Percentiles rank a stretch among this genome's conserved stretches.
phyloP scores from a whole-genome alignment of 2,329 filamentous ascomycete genomes.

The Trichophaea hybrida region DNA sequence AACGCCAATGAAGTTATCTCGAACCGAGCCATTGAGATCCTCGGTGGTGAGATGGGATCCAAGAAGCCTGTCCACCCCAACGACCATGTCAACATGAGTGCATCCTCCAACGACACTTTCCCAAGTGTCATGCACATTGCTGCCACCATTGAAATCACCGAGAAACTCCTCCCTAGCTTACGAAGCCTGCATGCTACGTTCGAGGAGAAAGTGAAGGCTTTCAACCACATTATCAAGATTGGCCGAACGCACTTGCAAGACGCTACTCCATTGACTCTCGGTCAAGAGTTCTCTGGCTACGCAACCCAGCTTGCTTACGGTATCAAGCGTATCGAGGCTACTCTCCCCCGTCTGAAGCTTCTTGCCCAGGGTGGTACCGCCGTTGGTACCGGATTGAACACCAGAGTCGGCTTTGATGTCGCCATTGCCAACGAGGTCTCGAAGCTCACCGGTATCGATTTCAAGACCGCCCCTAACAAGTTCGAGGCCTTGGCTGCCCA shows the following conservation, averaged over 20 bases:
- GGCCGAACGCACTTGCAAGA: conserved; percentile 95
- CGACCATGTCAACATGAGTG: conserved; percentile 98
- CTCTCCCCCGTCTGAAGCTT: conserved; percentile 68
- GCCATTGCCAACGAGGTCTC: conserved; percentile 78
- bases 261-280: conserved; percentile 85
- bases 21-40: conserved; percentile 95
- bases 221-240: conserved; percentile 96
- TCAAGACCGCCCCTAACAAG: conserved; percentile 96
- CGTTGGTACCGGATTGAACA: conserved; percentile 95
- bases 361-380: conserved; percentile 93
- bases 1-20: conserved; percentile 99
- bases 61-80: conserved; percentile 99
- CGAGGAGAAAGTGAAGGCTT: conserved; percentile 76
- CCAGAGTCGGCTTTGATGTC: conserved; percentile 89
- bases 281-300: conserved; percentile 96
- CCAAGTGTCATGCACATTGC: conserved; percentile 99
- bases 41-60: conserved; percentile 82
- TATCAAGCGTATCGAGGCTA: conserved; percentile 70
- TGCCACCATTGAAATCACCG: conserved; percentile 82
- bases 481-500: conserved; percentile 94
- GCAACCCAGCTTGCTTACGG: conserved; percentile 86
- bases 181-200: conserved; percentile 69
- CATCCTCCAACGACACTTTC: conserved; percentile 98
- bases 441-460: conserved; percentile 84
- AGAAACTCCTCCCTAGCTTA: conserved; percentile 68